A percentile compares a stretch with the other conserved stretches of the same genome.
These are phyloP conservation scores for Russula olivacea DNA, from an alignment of 768 basidiomycete genomes.

Conservation along the genomic window DNA sequence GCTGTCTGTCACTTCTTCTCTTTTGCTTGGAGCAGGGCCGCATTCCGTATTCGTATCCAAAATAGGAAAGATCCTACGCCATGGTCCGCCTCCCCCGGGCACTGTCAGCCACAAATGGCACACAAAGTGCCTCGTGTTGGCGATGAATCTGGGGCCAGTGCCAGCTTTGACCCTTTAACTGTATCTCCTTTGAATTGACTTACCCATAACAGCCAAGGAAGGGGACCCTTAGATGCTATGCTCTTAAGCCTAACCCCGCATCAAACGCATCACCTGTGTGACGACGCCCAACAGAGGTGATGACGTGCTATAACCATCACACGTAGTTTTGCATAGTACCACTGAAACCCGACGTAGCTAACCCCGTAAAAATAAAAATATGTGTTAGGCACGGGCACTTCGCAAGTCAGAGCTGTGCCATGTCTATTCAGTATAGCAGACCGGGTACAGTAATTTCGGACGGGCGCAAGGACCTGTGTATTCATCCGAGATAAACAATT, in stretches of 20 bases:
- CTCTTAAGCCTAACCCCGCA: not conserved
- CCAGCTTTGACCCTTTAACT: not conserved
- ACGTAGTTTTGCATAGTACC: not conserved
- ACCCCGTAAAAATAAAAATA: not conserved
- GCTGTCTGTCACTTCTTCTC: not conserved
- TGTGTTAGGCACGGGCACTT: not conserved
- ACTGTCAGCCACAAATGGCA: not conserved
- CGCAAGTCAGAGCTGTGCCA: not conserved
- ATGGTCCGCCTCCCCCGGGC: not conserved
- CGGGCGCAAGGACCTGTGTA: not conserved
- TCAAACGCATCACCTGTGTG: not conserved
- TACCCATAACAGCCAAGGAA: not conserved
- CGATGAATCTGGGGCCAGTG: too few species aligned
- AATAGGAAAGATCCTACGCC: not conserved
- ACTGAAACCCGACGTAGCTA: not conserved
- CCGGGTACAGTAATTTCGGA: too few species aligned
- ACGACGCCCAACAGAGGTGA: constrained; percentile 8
- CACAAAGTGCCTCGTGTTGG: not conserved
- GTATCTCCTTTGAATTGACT: too few species aligned
- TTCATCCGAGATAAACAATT: not conserved
- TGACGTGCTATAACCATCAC: not conserved
- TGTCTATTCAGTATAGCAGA: not conserved
- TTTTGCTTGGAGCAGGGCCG: not conserved
- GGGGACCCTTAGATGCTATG: not conserved
- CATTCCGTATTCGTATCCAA: not conserved